These are phyloP conservation scores for Calvatia gigantea DNA, from an alignment of 768 basidiomycete species.

Conservation along the genomic window DNA sequence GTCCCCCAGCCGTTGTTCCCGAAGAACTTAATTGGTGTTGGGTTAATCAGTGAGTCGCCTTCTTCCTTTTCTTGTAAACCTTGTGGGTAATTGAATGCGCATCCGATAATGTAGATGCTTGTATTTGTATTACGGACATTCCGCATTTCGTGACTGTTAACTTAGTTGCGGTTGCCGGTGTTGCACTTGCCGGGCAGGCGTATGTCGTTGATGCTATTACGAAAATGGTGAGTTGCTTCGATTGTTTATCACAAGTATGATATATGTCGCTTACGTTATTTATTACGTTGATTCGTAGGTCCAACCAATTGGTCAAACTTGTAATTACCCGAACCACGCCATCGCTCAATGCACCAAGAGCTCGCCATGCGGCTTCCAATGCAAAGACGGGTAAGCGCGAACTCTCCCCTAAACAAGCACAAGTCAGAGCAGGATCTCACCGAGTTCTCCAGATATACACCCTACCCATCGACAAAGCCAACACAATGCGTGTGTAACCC, in stretches of 20 bases:
- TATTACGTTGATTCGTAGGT: not conserved
- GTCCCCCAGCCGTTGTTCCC: conserved; percentile 21
- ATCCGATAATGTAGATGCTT: conserved; percentile 29
- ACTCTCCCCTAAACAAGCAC: not conserved
- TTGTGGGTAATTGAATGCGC: not conserved
- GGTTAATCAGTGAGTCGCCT: conserved; percentile 25
- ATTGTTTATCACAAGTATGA: conserved; percentile 33
- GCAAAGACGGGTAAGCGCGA: conserved; percentile 38
- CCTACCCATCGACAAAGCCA: conserved; percentile 29
- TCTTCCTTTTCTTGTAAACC: not conserved
- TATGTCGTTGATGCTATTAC: conserved; percentile 27
- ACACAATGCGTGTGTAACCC: conserved; percentile 38
- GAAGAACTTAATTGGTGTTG: conserved; percentile 23
- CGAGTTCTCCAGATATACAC: conserved; percentile 19
- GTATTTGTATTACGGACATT: conserved; percentile 40
- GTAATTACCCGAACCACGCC: conserved; percentile 39
- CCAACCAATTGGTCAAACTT: conserved; percentile 17
- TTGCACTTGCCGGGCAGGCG: conserved; percentile 25
- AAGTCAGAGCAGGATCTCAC: not conserved
- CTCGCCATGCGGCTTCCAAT: conserved; percentile 42
- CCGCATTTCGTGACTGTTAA: conserved; percentile 31
- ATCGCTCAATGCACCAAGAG: conserved; percentile 29
- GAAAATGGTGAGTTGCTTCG: too few relatives aligned
- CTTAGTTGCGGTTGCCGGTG: conserved; percentile 24
- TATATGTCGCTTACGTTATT: conserved; percentile 17